Base-by-base conservation (phyloP, 2,329 filamentous ascomycete genomes). In the Apiospora pterosperma region DNA sequence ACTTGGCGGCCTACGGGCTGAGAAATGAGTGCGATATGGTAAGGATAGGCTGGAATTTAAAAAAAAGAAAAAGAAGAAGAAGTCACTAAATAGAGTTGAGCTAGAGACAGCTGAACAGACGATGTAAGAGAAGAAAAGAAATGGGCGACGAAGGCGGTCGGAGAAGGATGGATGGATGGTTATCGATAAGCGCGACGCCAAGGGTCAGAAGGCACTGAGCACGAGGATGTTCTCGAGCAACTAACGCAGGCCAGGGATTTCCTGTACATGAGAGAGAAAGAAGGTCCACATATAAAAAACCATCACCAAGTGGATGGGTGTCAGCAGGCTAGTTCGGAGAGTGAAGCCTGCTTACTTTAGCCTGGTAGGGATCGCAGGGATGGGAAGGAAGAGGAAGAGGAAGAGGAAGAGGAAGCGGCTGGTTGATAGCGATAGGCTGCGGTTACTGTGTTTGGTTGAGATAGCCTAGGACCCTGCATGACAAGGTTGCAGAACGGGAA, bases 381-480 rank as follows among this genome's bases (percentile, higher is more conserved):
- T 48, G 21, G 21, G 16, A 55, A 55, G 48, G 28, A 31, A 55
- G 25, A 52, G 23, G 44, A 11, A 28, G 21, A n/a, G 44, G 25
- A 31, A 12, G 25, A 52, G 31, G 44, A 52, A 52, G 31, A n/a
- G 28, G 16, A 34, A 16, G 25, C 28, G 14, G 14, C 44, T 12
- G 44, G 48, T n/a, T 19, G 28, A n/a, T 55, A 55, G 48, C 48
- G 48, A 55, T 55, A 55, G 48, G 25, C 48, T 55, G 16, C 48
- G 48, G 48, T 28, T 55, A 55, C 48, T 55, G 48, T 55, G 48
- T 55, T 55, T 10, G 48, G 48, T 28, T 19, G 48, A 16, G 28
- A 55, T n/a, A 55, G 28, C 25, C 48, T n/a, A 42, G 48, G 48
- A 55, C 48, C 48, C 48, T 55, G 48, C 48, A 55, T 55, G 48